Conservation (phyloP, 371 early-diverging fungal species). For the Mucor velutinosus region DNA sequence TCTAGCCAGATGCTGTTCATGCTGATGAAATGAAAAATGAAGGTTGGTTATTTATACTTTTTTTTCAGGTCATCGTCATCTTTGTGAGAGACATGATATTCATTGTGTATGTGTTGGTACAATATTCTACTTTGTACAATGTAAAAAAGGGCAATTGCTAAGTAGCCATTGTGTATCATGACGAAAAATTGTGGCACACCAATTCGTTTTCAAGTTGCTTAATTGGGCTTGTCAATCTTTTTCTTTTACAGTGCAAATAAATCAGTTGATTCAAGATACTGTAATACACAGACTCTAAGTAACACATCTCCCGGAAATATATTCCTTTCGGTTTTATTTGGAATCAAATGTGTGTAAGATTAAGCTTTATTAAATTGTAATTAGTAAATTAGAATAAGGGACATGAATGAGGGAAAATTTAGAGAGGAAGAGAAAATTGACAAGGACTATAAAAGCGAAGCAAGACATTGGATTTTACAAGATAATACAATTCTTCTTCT, state of each 20-base stretch:
- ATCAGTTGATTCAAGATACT: not conserved
- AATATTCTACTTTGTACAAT: not conserved
- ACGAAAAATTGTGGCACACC: not conserved
- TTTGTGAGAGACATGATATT: not conserved
- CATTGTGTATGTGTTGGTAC: not conserved
- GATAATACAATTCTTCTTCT: conserved; percentile 5
- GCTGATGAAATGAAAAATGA: too few relatives aligned
- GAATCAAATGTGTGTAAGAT: not conserved
- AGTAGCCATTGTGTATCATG: not conserved
- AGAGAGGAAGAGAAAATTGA: not conserved
- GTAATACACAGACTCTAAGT: not conserved
- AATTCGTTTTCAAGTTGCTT: not conserved
- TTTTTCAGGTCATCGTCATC: not conserved
- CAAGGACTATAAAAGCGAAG: not conserved
- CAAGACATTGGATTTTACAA: not conserved
- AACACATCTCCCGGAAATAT: not conserved
- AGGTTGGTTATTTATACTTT: not conserved
- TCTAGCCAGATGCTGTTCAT: not conserved
- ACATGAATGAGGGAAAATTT: not conserved
- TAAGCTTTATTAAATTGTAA: not conserved
- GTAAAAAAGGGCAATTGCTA: not conserved
- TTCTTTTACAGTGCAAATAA: not conserved
- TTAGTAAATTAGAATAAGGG: not conserved
- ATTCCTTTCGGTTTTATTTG: not conserved
- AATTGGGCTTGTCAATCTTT: not conserved